Conservation (phyloP, 2,329 filamentous ascomycete species). For the Gaeumannomyces sp. region DNA sequence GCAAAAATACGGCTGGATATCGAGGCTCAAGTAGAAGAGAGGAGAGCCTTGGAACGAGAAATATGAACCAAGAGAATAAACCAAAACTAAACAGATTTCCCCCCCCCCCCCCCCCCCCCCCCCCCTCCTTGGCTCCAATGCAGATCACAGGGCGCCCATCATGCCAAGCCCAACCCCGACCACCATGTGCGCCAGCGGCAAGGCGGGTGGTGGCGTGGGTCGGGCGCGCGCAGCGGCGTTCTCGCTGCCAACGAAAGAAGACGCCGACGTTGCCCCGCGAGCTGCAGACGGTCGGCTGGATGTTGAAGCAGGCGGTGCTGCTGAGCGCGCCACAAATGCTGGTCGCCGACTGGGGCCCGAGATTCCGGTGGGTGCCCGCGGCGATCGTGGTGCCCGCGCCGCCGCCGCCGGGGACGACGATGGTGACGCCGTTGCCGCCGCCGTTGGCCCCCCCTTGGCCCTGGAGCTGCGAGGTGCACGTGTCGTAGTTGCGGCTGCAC, state of each 20-base stretch:
- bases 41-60: not conserved
- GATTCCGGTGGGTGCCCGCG: conserved; percentile 23
- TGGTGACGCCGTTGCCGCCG: conserved; percentile 43
- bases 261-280: conserved; percentile 5
- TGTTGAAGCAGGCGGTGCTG: conserved; percentile 15
- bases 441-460: conserved; percentile 24
- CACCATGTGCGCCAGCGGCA: not conserved
- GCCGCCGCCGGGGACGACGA: conserved; percentile 47
- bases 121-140: not conserved
- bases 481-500: conserved; percentile 48
- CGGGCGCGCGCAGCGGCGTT: conserved; percentile 3
- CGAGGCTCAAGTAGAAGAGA: not conserved
- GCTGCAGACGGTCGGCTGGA: conserved; percentile 13
- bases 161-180: conserved; percentile 5
- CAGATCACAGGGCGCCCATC: conserved; percentile 3
- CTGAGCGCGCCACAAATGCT: conserved; percentile 39
- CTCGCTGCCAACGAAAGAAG: conserved; percentile 7
- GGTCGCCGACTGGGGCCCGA: conserved; percentile 40
- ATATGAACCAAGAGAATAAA: not conserved
- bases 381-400: conserved; percentile 15
- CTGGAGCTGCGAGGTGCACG: conserved; percentile 45
- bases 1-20: not conserved
- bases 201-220: conserved; percentile 7
- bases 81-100: not conserved
- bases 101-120: too few species aligned